A percentile compares a stretch with the other conserved stretches of the same genome.
Conservation (phyloP, 352 stramenopile genomes). For the Pythium utonaiense region DNA sequence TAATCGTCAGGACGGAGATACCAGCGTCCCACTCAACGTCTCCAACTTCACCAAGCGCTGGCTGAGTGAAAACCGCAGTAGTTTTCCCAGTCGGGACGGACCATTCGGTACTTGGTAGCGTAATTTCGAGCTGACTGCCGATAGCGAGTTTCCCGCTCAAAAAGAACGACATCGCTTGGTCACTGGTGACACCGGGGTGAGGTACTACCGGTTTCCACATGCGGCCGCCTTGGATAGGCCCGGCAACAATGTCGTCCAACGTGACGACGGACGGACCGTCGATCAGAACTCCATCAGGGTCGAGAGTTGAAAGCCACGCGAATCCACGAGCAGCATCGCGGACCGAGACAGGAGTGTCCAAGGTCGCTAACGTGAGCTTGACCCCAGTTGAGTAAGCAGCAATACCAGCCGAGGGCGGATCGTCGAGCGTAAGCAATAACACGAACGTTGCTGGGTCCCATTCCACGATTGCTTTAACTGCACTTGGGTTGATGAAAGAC, state of each 20-base stretch:
- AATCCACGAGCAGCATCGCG: conserved; percentile 21
- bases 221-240: conserved; percentile 41
- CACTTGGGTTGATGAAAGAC: conserved; percentile 26
- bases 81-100: conserved; percentile 21
- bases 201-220: conserved; percentile 38
- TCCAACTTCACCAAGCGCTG: conserved; percentile 30
- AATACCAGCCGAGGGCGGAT: conserved; percentile 15
- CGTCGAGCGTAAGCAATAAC: conserved; percentile 22
- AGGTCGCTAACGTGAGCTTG: conserved; percentile 31
- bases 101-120: conserved; percentile 44
- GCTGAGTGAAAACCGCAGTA: conserved; percentile 30
- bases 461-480: conserved; percentile 13
- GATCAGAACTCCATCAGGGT: conserved; percentile 37
- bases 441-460: conserved; percentile 26
- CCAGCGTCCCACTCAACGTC: conserved; percentile 30
- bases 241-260: conserved; percentile 41
- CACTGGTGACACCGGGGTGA: conserved; percentile 44
- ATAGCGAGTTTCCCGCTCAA: conserved; percentile 34
- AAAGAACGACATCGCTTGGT: conserved; percentile 46
- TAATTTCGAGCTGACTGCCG: conserved; percentile 41
- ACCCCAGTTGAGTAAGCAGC: conserved; percentile 28
- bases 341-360: conserved; percentile 42
- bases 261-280: conserved; percentile 42
- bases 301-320: conserved; percentile 38
- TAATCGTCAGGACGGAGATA: conserved; percentile 33